A percentile compares a stretch with the other conserved stretches of the same genome.
These are phyloP conservation scores for Phialemonium atrogriseum DNA, from an alignment of 2,329 filamentous ascomycete species.

Conservation along the genomic window DNA sequence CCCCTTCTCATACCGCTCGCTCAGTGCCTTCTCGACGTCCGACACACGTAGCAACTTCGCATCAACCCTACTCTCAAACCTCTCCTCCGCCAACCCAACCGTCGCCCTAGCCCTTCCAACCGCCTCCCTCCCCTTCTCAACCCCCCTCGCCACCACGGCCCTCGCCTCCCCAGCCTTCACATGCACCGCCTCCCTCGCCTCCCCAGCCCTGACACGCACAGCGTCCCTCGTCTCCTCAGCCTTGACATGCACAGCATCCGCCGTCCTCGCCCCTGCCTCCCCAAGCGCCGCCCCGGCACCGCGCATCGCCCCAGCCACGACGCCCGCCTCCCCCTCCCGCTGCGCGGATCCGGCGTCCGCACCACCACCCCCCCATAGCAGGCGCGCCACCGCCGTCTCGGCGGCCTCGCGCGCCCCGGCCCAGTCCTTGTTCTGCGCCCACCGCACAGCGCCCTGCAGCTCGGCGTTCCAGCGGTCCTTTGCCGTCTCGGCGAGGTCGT, in stretches of 20 bases:
- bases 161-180: constrained; percentile 23
- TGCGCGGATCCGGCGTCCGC: no score
- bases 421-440: constrained; percentile 61
- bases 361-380: constrained; percentile 36
- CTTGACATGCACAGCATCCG: constrained; percentile 6
- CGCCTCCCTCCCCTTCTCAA: constrained; percentile 31
- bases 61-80: constrained; percentile 16
- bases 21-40: constrained; percentile 39
- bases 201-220: constrained; percentile 13
- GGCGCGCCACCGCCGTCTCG: constrained; percentile 37
- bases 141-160: constrained; percentile 25
- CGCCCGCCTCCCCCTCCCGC: constrained; percentile 14
- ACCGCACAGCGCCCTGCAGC: constrained; percentile 56
- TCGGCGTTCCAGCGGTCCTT: constrained; percentile 77
- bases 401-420: constrained; percentile 48
- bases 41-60: constrained; percentile 19
- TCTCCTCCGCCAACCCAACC: constrained; percentile 26
- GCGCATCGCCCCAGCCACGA: constrained; percentile 20
- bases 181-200: constrained; percentile 15
- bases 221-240: constrained; percentile 12
- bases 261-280: constrained; percentile 23
- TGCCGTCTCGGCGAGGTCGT: constrained; percentile 53
- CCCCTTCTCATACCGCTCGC: constrained; percentile 41
- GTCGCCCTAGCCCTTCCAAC: constrained; percentile 28
- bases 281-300: constrained; percentile 21